These are phyloP conservation scores for Paragyromitra xinjiangensis DNA, from an alignment of 495 filamentous ascomycete species.

Conservation along the genomic window DNA sequence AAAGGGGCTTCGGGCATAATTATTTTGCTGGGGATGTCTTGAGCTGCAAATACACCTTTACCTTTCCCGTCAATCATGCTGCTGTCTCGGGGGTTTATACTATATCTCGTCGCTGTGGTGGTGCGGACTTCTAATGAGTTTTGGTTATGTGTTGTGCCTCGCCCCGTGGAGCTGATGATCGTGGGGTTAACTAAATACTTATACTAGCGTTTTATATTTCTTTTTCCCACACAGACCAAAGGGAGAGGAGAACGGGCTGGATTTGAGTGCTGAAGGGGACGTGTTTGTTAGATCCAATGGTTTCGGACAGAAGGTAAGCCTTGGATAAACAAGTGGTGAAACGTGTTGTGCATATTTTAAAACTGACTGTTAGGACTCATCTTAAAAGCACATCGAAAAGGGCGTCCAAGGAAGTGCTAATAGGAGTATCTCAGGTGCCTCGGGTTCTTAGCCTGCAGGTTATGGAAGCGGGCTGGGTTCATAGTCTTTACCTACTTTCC, in stretches of 20 bases:
- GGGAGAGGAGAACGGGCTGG: background rate
- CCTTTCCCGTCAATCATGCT: background rate
- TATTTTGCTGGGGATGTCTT: conserved; percentile 10
- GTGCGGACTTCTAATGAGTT: background rate
- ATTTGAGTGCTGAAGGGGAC: background rate
- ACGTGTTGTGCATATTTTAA: background rate
- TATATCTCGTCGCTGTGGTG: background rate
- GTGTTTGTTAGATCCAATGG: background rate
- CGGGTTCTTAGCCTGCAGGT: background rate
- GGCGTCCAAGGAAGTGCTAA: background rate
- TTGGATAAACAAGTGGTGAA: background rate
- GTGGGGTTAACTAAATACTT: background rate
- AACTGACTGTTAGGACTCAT: background rate
- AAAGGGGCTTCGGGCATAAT: background rate
- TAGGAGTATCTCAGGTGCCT: background rate
- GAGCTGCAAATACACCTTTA: background rate
- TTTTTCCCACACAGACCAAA: background rate
- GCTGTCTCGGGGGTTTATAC: background rate
- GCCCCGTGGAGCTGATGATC: background rate
- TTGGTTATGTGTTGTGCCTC: background rate
- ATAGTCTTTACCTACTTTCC: background rate
- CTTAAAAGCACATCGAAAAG: background rate
- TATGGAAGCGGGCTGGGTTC: background rate
- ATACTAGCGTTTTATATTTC: background rate
- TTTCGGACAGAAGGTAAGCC: background rate